Conservation (phyloP, 208 protist species). For the Acanthamoeba castellanii region DNA sequence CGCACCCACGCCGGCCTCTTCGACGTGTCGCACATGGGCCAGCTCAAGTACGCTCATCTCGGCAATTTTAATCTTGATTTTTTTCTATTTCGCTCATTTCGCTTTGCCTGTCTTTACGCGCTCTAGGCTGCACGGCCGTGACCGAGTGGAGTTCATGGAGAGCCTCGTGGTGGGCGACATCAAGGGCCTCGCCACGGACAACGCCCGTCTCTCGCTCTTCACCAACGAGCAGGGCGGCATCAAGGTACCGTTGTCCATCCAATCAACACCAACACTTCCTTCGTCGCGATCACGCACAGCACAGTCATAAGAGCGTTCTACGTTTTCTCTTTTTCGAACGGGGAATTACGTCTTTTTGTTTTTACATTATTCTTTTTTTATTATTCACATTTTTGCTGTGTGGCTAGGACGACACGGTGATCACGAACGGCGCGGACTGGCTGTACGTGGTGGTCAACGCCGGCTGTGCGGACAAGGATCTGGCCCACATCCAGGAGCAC, state of each 20-base stretch:
- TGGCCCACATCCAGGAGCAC: slow-evolving; percentile 91
- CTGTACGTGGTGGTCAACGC: slow-evolving; percentile 96
- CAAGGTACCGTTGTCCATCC: not conserved
- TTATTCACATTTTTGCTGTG: not conserved
- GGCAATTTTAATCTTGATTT: not conserved
- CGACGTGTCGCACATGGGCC: slow-evolving; percentile 98
- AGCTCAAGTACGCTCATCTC: slow-evolving; percentile 85
- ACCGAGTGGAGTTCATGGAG: slow-evolving; percentile 95
- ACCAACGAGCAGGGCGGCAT: slow-evolving; percentile 93
- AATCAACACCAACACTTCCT: not conserved
- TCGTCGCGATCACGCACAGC: not conserved
- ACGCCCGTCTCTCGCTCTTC: slow-evolving; percentile 93
- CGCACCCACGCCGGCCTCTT: slow-evolving; percentile 94
- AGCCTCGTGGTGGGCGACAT: slow-evolving; percentile 93
- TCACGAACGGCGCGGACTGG: slow-evolving; percentile 93
- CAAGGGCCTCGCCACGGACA: slow-evolving; percentile 78
- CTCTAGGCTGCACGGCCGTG: slow-evolving; percentile 87
- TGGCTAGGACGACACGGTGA: slow-evolving; percentile 95
- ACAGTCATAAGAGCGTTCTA: not conserved
- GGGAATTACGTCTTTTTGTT: not conserved
- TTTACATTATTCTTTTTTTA: not conserved
- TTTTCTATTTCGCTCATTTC: too few relatives aligned
- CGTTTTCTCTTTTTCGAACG: not conserved
- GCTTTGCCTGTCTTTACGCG: not conserved
- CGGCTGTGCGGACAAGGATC: slow-evolving; percentile 96